These are phyloP conservation scores for Chaetomium strumarium DNA, from an alignment of 2,329 filamentous ascomycete genomes.

Conservation along the genomic window DNA sequence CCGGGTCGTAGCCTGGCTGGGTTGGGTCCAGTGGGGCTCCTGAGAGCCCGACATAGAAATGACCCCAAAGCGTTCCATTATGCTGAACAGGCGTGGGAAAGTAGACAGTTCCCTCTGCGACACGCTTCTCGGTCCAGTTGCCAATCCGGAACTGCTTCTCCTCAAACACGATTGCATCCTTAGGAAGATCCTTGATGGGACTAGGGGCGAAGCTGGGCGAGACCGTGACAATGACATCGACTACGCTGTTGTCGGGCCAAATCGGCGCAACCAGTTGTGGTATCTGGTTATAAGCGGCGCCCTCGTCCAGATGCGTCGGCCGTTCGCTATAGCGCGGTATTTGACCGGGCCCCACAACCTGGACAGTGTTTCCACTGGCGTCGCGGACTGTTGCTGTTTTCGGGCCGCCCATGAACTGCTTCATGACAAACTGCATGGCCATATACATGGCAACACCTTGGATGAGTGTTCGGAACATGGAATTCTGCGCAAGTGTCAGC, in stretches of 20 bases:
- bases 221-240: constrained; percentile 83
- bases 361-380: constrained; percentile 47
- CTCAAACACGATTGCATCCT: constrained; percentile 66
- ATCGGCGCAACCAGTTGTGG: constrained; percentile 76
- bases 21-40: constrained; percentile 73
- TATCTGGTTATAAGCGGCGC: constrained; percentile 56
- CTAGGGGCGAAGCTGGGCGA: constrained; percentile 67
- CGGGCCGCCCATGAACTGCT: constrained; percentile 45
- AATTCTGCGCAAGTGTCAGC: constrained; percentile 24
- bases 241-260: constrained; percentile 70
- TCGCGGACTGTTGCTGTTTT: constrained; percentile 40
- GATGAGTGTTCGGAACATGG: constrained; percentile 42
- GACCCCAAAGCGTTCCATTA: constrained; percentile 90
- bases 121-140: constrained; percentile 71
- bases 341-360: constrained; percentile 46
- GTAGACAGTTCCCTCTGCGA: constrained; percentile 68
- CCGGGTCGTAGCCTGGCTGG: constrained; percentile 63
- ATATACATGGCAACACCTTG: constrained; percentile 52
- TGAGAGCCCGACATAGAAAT: constrained; percentile 79
- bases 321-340: constrained; percentile 62
- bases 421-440: constrained; percentile 53
- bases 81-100: constrained; percentile 77
- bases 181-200: constrained; percentile 57
- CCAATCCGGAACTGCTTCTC: constrained; percentile 77
- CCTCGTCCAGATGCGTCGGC: constrained; percentile 54